Evolutionary conservation across 2,329 filamentous ascomycete species (phyloP).

Genomic region (Macrophomina phaseolina): DNA sequence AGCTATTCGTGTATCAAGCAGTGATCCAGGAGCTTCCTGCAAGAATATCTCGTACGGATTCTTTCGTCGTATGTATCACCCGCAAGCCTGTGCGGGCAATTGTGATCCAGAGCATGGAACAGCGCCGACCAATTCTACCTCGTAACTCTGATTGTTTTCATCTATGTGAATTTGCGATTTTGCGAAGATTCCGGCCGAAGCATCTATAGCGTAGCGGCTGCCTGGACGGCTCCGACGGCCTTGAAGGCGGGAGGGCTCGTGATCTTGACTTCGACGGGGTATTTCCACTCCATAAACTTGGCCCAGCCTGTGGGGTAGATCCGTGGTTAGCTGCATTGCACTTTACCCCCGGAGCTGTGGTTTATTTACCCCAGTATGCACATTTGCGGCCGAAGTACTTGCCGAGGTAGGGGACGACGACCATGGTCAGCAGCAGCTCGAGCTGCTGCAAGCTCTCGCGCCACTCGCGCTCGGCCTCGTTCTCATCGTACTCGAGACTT

Average conservation of each 20-base stretch:
- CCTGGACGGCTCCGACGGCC: conserved; percentile 52
- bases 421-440: conserved; percentile 91
- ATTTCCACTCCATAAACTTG: conserved; percentile 93
- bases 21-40: too few relatives aligned
- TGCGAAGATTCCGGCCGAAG: not conserved
- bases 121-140: not conserved
- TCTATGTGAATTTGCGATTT: not conserved
- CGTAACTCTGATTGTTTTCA: not conserved
- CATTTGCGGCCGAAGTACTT: conserved; percentile 95
- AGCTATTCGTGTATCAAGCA: not conserved
- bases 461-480: conserved; percentile 92
- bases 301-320: conserved; percentile 73
- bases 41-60: not conserved
- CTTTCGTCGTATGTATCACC: not conserved
- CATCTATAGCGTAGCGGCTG: conserved; percentile 49
- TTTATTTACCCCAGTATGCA: conserved; percentile 83
- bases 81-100: not conserved
- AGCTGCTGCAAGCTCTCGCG: conserved; percentile 91
- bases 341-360: conserved; percentile 41
- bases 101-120: not conserved
- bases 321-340: conserved; percentile 32
- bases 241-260: conserved; percentile 55
- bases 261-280: conserved; percentile 74
- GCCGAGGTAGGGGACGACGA: conserved; percentile 88
- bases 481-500: conserved; percentile 59